phyloP scores from a whole-genome alignment of 2,329 filamentous ascomycete species.

The Penicillium capsulatum region DNA sequence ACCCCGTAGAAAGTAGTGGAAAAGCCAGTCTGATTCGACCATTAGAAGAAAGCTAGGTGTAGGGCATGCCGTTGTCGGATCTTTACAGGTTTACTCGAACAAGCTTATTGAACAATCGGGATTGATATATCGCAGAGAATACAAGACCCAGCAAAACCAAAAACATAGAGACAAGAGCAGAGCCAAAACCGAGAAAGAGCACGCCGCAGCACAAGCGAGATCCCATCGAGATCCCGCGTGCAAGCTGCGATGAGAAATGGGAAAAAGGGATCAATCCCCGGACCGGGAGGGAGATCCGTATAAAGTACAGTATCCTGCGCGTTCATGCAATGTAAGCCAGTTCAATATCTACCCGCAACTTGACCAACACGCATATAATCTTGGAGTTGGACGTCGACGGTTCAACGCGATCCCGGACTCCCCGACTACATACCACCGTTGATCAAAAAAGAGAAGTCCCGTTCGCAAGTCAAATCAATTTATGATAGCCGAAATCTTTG shows the following conservation, averaged over 20 bases:
- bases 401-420: constrained; percentile 12
- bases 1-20: too few relatives aligned
- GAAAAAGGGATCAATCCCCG: constrained; percentile 10
- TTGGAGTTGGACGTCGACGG: too few relatives aligned
- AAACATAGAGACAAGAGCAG: constrained; percentile 24
- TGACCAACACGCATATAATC: constrained; percentile 1
- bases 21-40: too few relatives aligned
- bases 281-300: constrained; percentile 17
- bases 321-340: constrained; percentile 27
- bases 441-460: constrained; percentile 14
- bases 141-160: constrained; percentile 22
- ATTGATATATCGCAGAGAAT: constrained; percentile 17
- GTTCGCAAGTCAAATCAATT: constrained; percentile 18
- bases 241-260: too few relatives aligned
- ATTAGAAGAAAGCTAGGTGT: too few relatives aligned
- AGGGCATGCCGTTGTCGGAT: too few relatives aligned
- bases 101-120: constrained; percentile 7
- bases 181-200: constrained; percentile 14
- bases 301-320: constrained; percentile 28
- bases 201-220: constrained; percentile 5
- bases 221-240: background rate
- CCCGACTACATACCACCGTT: constrained; percentile 20
- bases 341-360: constrained; percentile 26
- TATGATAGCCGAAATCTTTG: constrained; percentile 17
- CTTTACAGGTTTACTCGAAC: too few relatives aligned